Evolutionary conservation across 306 rosid genomes (phyloP).

Genomic region (Dalbergia cochinchinensis): DNA sequence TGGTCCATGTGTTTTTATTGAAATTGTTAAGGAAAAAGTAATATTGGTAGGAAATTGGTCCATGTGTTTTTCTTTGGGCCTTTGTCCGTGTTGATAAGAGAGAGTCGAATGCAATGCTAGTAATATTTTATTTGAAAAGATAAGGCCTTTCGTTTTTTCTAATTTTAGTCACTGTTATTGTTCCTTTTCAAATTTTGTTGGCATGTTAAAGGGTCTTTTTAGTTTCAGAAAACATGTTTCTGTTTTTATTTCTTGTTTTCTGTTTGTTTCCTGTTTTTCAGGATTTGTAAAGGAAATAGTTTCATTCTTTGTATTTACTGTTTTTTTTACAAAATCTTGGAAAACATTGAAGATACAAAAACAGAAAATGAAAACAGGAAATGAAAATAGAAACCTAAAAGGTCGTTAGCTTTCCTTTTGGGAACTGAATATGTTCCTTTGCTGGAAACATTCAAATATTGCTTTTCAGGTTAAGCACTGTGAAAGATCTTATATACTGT

Average conservation of each 20-base stretch:
- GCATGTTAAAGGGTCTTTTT: constrained; percentile 7
- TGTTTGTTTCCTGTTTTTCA: too few relatives aligned
- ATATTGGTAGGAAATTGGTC: constrained; percentile 6
- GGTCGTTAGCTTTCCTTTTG: constrained; percentile 20
- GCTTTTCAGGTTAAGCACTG: constrained; percentile 80
- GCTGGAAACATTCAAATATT: constrained; percentile 58
- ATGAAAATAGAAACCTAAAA: too few relatives aligned
- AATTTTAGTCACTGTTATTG: constrained; percentile 7
- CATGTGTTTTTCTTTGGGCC: neutral
- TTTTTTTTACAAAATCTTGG: too few relatives aligned
- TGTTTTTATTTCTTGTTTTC: too few relatives aligned
- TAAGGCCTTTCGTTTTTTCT: constrained; percentile 13
- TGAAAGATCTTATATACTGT: constrained; percentile 78
- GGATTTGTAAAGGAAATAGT: too few relatives aligned
- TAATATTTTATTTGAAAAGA: constrained; percentile 19
- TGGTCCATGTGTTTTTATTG: neutral
- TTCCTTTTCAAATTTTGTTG: constrained; percentile 7
- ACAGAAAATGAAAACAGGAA: too few relatives aligned
- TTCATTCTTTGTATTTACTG: too few relatives aligned
- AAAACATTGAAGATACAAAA: too few relatives aligned
- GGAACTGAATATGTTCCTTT: constrained; percentile 50
- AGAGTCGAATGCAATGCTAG: constrained; percentile 1
- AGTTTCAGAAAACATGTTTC: too few relatives aligned
- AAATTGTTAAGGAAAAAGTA: neutral
- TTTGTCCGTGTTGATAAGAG: constrained; percentile 4